These are phyloP conservation scores for Xylariaceae sp. DNA, from an alignment of 2,329 filamentous ascomycete genomes.

Conservation along the genomic window DNA sequence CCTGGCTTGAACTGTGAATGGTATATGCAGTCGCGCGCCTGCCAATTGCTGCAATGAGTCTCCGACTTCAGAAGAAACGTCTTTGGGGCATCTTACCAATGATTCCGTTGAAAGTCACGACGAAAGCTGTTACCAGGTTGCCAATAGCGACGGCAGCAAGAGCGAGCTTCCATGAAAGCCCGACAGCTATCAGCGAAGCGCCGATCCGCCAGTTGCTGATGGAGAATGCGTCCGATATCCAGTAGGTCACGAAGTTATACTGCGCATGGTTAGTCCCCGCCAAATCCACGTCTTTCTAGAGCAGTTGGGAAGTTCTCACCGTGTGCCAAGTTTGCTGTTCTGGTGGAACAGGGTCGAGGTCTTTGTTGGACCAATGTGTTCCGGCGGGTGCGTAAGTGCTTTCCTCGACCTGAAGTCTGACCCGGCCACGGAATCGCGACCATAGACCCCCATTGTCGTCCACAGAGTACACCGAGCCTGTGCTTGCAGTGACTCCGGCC, in stretches of 20 bases:
- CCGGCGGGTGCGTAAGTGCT: constrained; percentile 8
- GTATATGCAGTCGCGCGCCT: constrained; percentile 22
- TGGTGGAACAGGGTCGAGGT: constrained; percentile 5
- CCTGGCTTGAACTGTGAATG: constrained; percentile 22
- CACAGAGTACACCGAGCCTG: constrained; percentile 5
- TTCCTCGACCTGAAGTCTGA: constrained; percentile 7
- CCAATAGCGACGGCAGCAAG: constrained; percentile 14
- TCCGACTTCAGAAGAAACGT: no score
- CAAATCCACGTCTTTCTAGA: constrained; percentile 1
- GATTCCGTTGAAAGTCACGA: constrained; percentile 16
- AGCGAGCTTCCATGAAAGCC: constrained; percentile 14
- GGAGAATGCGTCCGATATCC: constrained; percentile 17
- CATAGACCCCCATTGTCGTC: constrained; percentile 2
- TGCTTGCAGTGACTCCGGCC: not conserved
- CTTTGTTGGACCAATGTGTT: constrained; percentile 7
- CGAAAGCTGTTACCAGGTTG: constrained; percentile 13
- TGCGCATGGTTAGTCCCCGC: not conserved
- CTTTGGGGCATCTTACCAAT: constrained; percentile 12
- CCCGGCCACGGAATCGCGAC: constrained; percentile 4
- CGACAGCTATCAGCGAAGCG: constrained; percentile 12
- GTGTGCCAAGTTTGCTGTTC: constrained; percentile 2
- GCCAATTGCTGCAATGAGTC: not conserved
- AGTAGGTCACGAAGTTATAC: constrained; percentile 13
- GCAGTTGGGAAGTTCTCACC: no score
- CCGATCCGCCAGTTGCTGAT: constrained; percentile 16